Evolutionary conservation across 2,329 filamentous ascomycete genomes (phyloP), one percentile per base, ranked within the genome.

Genomic region (Neurospora sp.): DNA sequence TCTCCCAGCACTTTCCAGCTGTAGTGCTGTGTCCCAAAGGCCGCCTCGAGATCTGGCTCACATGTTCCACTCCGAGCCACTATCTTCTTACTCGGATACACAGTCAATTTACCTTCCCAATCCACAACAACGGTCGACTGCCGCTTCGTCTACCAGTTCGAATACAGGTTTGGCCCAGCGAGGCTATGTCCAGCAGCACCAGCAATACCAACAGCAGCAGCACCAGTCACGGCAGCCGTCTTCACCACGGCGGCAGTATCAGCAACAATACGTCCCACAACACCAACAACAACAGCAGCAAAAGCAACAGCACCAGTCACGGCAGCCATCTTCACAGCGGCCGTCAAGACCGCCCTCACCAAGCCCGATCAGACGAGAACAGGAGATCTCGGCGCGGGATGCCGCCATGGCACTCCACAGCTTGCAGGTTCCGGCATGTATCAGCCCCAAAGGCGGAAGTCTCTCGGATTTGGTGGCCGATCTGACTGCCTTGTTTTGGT

Each of bases 401-500:
- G 80, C 82, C 37, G 81, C 80, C 37, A 81, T 88, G 78, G 83
- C 86, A 2, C 82, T 81, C 71, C 86, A 88, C 77, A 88, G 85
- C 76, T 83, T 95, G 43, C 88, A 91, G 75, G 89, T 96, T 52
- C 92, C 93, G 6, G 82, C 84, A 65, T 90, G 92, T 43, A 93
- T 97, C 77, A 93, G 90, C 76, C 84, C 89, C 40, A 88, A 86
- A 74, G 91, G 91, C 66, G 92, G 92, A 8, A 94, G 87, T 76
- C 79, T 97, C 74, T 87, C 92, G 10, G 92, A 96, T 76, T 93
- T 97, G 79, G 91, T 92, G 68, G 92, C 93, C 70, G 76, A 97
- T 92, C 92, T 98, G 80, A 97, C 95, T 12, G 97, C 95, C 77
- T 85, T 99, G 15, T 97, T 98, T 82, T 98, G 96, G 95, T 98